Percentiles rank a stretch among this genome's conserved stretches.
phyloP scores from a whole-genome alignment of 257 asterid species.

The Nicotiana tomentosiformis region DNA sequence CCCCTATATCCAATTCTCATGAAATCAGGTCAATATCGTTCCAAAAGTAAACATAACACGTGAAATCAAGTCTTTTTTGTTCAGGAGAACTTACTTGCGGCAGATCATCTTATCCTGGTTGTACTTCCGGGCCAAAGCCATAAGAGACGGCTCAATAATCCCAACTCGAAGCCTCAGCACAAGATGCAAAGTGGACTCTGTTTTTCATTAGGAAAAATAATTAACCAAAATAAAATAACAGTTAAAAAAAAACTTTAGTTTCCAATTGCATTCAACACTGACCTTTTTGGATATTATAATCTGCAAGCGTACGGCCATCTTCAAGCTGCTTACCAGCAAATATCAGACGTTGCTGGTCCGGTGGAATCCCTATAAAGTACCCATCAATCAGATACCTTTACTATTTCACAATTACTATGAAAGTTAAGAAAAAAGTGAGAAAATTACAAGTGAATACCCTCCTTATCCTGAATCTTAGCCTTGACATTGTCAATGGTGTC shows the following conservation, averaged over 20 bases:
- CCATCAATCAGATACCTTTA: background rate
- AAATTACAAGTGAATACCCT: background rate
- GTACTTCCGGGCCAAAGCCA: conserved; percentile 18
- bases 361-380: conserved; percentile 1
- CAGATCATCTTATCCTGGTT: conserved; percentile 18
- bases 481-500: conserved; percentile 10
- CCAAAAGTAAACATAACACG: too few relatives aligned
- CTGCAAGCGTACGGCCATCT: conserved; percentile 12
- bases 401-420: background rate
- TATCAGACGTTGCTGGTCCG: conserved; percentile 10
- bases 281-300: conserved; percentile 16
- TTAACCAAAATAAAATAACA: background rate
- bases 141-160: conserved; percentile 15
- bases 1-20: too few relatives aligned
- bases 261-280: background rate
- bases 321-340: conserved; percentile 11
- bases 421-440: background rate
- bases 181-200: conserved; percentile 17
- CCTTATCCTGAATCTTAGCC: conserved; percentile 12
- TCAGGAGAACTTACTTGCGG: conserved; percentile 8
- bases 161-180: conserved; percentile 16
- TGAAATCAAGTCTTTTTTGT: background rate
- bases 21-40: too few relatives aligned
- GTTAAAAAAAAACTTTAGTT: background rate
- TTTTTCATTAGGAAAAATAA: background rate